These are phyloP conservation scores for Excoecaria agallocha DNA, from an alignment of 345 rosid genomes.

Conservation along the genomic window DNA sequence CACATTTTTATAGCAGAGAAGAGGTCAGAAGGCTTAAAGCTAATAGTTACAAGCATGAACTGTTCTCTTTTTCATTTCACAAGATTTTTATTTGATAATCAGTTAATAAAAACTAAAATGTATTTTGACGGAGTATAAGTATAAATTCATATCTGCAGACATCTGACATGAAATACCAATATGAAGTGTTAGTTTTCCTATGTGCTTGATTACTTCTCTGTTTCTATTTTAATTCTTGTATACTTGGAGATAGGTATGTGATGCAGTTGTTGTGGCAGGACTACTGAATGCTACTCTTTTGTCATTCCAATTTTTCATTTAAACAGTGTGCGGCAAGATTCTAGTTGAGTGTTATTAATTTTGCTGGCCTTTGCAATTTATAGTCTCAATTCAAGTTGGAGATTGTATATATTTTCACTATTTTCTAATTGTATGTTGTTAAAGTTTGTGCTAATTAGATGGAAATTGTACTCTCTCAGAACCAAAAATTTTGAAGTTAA, in stretches of 20 bases:
- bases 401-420: background rate
- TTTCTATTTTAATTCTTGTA: background rate
- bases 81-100: no score
- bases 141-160: background rate
- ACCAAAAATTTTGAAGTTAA: no score
- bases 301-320: conserved; percentile 90
- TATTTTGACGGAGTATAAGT: no score
- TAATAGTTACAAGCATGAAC: no score
- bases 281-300: conserved; percentile 92
- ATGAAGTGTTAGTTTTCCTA: background rate
- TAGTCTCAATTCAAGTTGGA: background rate
- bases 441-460: no score
- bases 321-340: conserved; percentile 97
- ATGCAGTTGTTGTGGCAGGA: conserved; percentile 98
- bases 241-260: conserved; percentile 60
- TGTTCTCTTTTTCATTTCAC: no score
- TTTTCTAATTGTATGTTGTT: no score
- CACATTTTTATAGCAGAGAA: no score
- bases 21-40: no score
- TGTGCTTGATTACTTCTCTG: background rate
- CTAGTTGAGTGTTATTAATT: conserved; percentile 56
- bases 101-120: no score
- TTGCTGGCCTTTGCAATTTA: background rate
- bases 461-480: no score
- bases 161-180: background rate